Evolutionary conservation across 1,284 basidiomycete species (phyloP).

Genomic region (Ustilago vetiveriae): DNA sequence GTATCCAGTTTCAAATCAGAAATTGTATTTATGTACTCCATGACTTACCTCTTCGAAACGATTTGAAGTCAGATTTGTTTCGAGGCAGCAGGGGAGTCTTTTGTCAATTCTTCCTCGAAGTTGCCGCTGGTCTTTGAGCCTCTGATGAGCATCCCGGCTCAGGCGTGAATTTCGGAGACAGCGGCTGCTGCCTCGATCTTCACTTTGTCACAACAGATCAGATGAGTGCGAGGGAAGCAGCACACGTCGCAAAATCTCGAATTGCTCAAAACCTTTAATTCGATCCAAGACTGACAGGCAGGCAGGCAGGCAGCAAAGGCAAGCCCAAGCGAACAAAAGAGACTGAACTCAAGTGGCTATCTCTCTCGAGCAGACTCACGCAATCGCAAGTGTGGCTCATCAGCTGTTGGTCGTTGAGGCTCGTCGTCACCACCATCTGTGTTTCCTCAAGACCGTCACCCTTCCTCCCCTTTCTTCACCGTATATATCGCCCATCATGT

Average conservation of each 20-base stretch:
- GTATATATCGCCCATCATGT: slow-evolving; percentile 57
- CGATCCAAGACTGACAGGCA: not conserved
- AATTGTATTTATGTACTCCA: not conserved
- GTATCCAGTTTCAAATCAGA: not conserved
- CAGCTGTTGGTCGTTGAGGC: slow-evolving; percentile 12
- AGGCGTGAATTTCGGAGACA: not conserved
- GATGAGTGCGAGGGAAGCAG: not conserved
- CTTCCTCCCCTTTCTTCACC: slow-evolving; percentile 36
- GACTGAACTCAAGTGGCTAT: not conserved
- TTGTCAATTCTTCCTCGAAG: too few relatives aligned
- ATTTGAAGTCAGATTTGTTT: not conserved
- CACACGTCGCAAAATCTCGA: not conserved
- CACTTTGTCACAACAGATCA: too few relatives aligned
- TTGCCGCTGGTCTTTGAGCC: too few relatives aligned
- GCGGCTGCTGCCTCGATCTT: not conserved
- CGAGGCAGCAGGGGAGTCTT: not conserved
- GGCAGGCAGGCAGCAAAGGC: too few relatives aligned
- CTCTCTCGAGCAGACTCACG: not conserved
- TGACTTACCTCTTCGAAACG: too few relatives aligned
- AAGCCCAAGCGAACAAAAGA: not conserved
- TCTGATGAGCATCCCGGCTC: too few relatives aligned
- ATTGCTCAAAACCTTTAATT: not conserved
- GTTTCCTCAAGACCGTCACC: slow-evolving; percentile 33
- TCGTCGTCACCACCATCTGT: slow-evolving; percentile 38
- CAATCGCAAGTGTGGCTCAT: slow-evolving; percentile 6